These are phyloP conservation scores for Colletotrichum filicis DNA, from an alignment of 2,329 filamentous ascomycete genomes.

Conservation along the genomic window DNA sequence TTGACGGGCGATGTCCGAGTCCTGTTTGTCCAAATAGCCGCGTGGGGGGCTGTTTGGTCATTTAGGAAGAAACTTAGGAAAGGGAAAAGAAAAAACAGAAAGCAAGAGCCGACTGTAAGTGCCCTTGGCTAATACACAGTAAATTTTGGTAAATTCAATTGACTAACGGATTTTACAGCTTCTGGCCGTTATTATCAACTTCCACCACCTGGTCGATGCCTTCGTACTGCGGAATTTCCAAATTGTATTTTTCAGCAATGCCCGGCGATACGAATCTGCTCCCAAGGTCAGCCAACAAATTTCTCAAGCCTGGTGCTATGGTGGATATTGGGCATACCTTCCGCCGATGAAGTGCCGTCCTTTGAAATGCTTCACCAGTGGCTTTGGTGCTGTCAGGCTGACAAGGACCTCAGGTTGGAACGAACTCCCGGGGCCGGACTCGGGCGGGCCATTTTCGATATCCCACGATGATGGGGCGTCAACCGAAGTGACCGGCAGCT, in stretches of 20 bases:
- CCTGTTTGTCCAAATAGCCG: conserved; percentile 69
- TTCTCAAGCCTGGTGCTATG: not conserved
- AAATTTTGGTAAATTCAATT: conserved; percentile 7
- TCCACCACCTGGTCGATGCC: conserved; percentile 93
- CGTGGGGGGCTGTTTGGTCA: conserved; percentile 65
- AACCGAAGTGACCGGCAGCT: conserved; percentile 84
- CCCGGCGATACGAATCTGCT: conserved; percentile 80
- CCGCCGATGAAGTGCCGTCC: conserved; percentile 95
- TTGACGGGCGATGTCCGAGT: conserved; percentile 66
- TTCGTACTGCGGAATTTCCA: conserved; percentile 85
- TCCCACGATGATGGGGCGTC: conserved; percentile 97
- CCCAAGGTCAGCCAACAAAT: conserved; percentile 24
- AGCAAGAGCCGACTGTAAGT: not conserved
- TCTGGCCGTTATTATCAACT: conserved; percentile 63
- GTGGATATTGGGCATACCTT: conserved; percentile 60
- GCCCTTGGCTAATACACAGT: not conserved
- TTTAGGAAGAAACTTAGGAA: conserved; percentile 46
- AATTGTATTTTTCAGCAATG: conserved; percentile 85
- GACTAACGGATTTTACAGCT: conserved; percentile 55
- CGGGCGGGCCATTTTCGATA: conserved; percentile 86
- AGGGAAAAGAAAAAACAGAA: not conserved
- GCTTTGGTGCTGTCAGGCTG: conserved; percentile 93
- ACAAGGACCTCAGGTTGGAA: conserved; percentile 87
- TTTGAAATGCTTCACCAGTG: conserved; percentile 83
- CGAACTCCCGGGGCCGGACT: conserved; percentile 78